Percentiles rank a stretch among this genome's conserved stretches.
phyloP scores from a whole-genome alignment of 1,139 yeast genomes.

The Meyerozyma athensensis region DNA sequence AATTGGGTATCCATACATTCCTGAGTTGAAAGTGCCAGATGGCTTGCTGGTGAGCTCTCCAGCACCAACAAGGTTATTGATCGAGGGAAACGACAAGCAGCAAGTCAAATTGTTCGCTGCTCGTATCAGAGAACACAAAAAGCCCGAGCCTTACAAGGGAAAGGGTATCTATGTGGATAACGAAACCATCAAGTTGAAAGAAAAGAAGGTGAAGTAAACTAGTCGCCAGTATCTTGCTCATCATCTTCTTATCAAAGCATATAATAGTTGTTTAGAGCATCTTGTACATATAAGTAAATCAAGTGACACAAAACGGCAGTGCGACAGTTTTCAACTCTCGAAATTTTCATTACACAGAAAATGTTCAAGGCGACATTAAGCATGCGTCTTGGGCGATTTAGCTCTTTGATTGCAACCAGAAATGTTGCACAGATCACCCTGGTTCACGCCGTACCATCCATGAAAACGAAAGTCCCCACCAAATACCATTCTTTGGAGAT shows the following conservation, averaged over 20 bases:
- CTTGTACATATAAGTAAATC: constrained; percentile 4
- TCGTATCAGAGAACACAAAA: constrained; percentile 75
- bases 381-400: constrained; percentile 3
- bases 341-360: constrained; percentile 8
- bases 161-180: constrained; percentile 92
- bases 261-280: background rate
- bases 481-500: constrained; percentile 53
- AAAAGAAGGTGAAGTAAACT: constrained; percentile 78
- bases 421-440: constrained; percentile 50
- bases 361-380: background rate
- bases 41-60: constrained; percentile 76
- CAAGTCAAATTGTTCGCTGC: constrained; percentile 88
- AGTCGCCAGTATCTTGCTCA: too few species aligned
- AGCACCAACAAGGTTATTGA: constrained; percentile 77
- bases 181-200: constrained; percentile 87
- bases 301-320: constrained; percentile 1
- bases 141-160: constrained; percentile 98
- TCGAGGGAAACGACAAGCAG: constrained; percentile 88
- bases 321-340: constrained; percentile 1
- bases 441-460: constrained; percentile 48
- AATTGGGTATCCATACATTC: constrained; percentile 67
- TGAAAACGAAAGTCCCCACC: constrained; percentile 38
- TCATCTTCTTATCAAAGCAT: background rate
- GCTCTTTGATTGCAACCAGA: constrained; percentile 20
- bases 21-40: constrained; percentile 72